Conservation (phyloP, 2,329 filamentous ascomycete species). For the Scedosporium minutisporum region DNA sequence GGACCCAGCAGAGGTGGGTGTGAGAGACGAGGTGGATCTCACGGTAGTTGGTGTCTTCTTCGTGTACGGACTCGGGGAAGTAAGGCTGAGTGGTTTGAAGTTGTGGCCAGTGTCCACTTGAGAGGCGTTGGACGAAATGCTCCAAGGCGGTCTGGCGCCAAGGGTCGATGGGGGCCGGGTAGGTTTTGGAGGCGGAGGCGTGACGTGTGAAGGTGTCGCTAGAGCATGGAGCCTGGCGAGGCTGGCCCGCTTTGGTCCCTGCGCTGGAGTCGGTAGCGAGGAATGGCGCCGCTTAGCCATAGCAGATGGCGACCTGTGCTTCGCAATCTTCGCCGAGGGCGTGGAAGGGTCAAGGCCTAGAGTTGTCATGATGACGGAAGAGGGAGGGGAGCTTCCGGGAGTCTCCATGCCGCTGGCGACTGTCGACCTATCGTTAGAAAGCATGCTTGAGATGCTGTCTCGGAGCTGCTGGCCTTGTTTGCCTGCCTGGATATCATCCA, state of each 20-base stretch:
- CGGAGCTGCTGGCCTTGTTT: constrained; percentile 65
- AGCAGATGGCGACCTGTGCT: constrained; percentile 37
- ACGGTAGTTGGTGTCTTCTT: constrained; percentile 31
- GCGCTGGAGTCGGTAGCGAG: constrained; percentile 34
- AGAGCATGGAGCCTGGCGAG: constrained; percentile 36
- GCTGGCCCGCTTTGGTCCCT: constrained; percentile 27
- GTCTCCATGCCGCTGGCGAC: constrained; percentile 61
- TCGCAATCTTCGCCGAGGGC: constrained; percentile 29
- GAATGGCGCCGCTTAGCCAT: constrained; percentile 36
- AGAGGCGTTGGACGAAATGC: constrained; percentile 51
- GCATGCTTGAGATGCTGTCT: constrained; percentile 86
- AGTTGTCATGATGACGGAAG: constrained; percentile 50
- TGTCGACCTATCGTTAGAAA: constrained; percentile 71
- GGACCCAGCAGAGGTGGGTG: constrained; percentile 30
- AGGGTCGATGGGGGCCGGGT: constrained; percentile 36
- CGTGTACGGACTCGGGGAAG: constrained; percentile 48
- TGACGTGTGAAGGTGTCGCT: constrained; percentile 41
- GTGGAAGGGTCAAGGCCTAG: constrained; percentile 40
- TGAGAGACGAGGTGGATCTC: constrained; percentile 32
- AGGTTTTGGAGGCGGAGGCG: constrained; percentile 26
- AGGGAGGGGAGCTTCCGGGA: constrained; percentile 57
- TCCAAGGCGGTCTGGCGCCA: constrained; percentile 63
- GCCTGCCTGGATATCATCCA: constrained; percentile 63
- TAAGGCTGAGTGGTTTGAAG: constrained; percentile 53
- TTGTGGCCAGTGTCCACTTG: constrained; percentile 59